Percentiles rank a stretch among this genome's conserved stretches.
Conservation (phyloP, 2,329 filamentous ascomycete species). For the Clarireedia monteithiana region DNA sequence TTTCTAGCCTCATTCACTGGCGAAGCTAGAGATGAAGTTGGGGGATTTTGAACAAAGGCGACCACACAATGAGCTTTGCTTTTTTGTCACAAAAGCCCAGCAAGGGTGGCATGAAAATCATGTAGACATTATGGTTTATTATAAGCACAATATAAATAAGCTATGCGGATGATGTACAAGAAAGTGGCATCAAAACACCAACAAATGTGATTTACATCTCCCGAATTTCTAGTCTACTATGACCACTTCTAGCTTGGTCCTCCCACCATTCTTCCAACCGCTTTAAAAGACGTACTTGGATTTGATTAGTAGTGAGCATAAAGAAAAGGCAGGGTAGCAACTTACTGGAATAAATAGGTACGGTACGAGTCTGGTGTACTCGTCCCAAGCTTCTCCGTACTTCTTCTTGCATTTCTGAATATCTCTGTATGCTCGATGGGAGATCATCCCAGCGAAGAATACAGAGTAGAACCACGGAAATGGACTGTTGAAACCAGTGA, state of each 20-base stretch:
- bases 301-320: background rate
- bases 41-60: background rate
- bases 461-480: conserved; percentile 87
- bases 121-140: background rate
- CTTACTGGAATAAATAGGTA: conserved; percentile 73
- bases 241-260: background rate
- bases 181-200: background rate
- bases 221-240: background rate
- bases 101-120: too few relatives aligned
- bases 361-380: conserved; percentile 74
- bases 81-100: too few relatives aligned
- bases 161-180: background rate
- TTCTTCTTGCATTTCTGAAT: conserved; percentile 67
- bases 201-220: background rate
- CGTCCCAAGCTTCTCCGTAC: conserved; percentile 74
- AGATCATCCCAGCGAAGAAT: conserved; percentile 75
- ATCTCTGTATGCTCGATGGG: conserved; percentile 68
- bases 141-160: background rate
- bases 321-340: conserved; percentile 3
- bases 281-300: conserved; percentile 2
- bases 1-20: background rate
- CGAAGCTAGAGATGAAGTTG: background rate
- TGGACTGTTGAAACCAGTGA: conserved; percentile 71
- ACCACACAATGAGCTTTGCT: too few relatives aligned
- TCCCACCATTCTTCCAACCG: background rate